Evolutionary conservation across 495 filamentous ascomycete species (phyloP), one percentile per base, ranked within the genome.

Genomic region (Trichoderma gamsii): DNA sequence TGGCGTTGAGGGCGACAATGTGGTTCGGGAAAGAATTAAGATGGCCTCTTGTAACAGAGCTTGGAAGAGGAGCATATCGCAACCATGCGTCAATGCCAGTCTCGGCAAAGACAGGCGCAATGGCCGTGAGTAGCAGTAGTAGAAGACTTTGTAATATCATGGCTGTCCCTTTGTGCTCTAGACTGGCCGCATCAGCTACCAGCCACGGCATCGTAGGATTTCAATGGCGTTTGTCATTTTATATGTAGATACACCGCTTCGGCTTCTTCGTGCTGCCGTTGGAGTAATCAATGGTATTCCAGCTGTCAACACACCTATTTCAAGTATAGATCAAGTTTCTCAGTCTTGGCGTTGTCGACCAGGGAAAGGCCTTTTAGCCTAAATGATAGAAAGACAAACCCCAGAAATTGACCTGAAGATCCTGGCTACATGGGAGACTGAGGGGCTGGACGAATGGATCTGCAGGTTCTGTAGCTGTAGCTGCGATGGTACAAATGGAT

Each of bases 31-130:
- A 72, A 63, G 46, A 68, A 41, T 27, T 69, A 66, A 52, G 52
- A 59, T 29, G 69, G 35, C 74, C 76, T 52, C 76, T 80, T 44
- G 70, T 70, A 63, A 74, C 68, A 41, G 80, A 76, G 63, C 76
- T 71, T 2, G 82, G 78, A 51, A 89, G 68, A 12, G 81, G 80
- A 25, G 87, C 84, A 75, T 90, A 90, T 63, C 88, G 84, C 46
- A 91, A 73, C 88, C 88, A 91, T 67, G 80, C 88, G 64, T 81
- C 77, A 27, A 85, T 74, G 16, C 88, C 88, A 70, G 85, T 82
- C 70, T 91, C 86, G 49, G 84, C 82, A 41, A 74, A 76, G 59
- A 73, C 75, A 44, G 80, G 71, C 67, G 73, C 72, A 64, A 77
- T 63, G 49, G 72, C 69, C 68, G 73, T 67, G 49, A 80, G 70